Evolutionary conservation across 257 asterid species (phyloP), one percentile per base, ranked within the genome.

Genomic region (Handroanthus guayacan): DNA sequence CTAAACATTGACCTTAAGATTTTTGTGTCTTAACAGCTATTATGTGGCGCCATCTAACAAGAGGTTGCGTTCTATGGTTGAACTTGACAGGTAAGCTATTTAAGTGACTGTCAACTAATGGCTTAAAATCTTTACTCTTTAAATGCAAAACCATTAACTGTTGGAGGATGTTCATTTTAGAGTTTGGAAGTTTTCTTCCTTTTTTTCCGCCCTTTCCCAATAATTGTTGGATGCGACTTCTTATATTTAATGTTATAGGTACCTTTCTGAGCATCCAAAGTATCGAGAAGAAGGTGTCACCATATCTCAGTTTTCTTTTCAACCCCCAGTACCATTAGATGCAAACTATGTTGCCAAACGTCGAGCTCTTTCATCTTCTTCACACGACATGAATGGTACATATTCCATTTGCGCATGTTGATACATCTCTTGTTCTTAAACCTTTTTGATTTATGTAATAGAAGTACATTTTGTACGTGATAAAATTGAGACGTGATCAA

Each of bases 311-410:
- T 89, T 93, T 79, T 91, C 95, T 63, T 91, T 93, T 85, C 87
- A 79, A 78, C 84, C 83, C 16, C 97, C 97, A 37, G 82, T 86
- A 65, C 94, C 88, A 2, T 79, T 88, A 63, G 94, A 89, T 71
- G 89, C 88, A 13, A 81, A 90, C 56, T 86, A 84, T 71, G 75
- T 75, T 36, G 84, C 83, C 67, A 92, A 87, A 78, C 92, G 84
- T 7, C 83, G 81, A 60, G 78, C 75, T 62, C 77, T 77, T 48
- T n/a, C 45, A 41, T 5, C 75, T 37, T 54, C 48, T 17, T 44
- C 75, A 56, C 41, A 25, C 11, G 81, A 71, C 70, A 86, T 45
- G 10, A 41, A 13, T 45, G 78, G 72, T 67, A 25, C 31, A 25
- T 25, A 14, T 69, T 63, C 50, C 51, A 2, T 13, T 72, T 31